These are phyloP conservation scores for Viola pubescens DNA, from an alignment of 441 rosid genomes.

Conservation along the genomic window DNA sequence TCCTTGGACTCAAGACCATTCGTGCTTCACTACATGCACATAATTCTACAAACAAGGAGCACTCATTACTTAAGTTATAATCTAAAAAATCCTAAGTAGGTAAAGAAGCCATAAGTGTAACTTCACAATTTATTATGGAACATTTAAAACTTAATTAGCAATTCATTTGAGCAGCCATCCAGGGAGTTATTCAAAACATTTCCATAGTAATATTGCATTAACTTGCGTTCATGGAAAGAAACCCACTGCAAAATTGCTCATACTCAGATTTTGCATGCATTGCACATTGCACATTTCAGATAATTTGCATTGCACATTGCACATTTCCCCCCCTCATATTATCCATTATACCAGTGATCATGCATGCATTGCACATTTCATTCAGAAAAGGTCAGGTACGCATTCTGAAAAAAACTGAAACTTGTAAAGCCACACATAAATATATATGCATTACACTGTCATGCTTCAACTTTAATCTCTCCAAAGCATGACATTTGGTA, in stretches of 20 bases:
- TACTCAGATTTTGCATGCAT: too few species aligned
- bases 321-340: too few species aligned
- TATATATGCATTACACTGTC: background rate
- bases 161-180: background rate
- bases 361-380: background rate
- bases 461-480: background rate
- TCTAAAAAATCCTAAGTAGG: background rate
- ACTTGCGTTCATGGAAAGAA: too few species aligned
- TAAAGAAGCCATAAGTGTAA: too few species aligned
- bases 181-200: background rate
- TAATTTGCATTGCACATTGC: too few species aligned
- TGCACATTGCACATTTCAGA: too few species aligned
- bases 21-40: constrained; percentile 26
- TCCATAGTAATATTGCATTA: too few species aligned
- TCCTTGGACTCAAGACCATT: constrained; percentile 48
- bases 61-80: background rate
- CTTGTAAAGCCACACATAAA: background rate
- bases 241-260: too few species aligned
- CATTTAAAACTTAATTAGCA: background rate
- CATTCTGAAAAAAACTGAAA: background rate
- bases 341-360: background rate
- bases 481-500: too few species aligned
- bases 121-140: background rate
- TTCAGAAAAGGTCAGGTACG: background rate
- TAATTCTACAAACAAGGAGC: constrained; percentile 36